These are phyloP conservation scores for Cladophialophora psammophila DNA, from an alignment of 2,329 filamentous ascomycete genomes.

Conservation along the genomic window DNA sequence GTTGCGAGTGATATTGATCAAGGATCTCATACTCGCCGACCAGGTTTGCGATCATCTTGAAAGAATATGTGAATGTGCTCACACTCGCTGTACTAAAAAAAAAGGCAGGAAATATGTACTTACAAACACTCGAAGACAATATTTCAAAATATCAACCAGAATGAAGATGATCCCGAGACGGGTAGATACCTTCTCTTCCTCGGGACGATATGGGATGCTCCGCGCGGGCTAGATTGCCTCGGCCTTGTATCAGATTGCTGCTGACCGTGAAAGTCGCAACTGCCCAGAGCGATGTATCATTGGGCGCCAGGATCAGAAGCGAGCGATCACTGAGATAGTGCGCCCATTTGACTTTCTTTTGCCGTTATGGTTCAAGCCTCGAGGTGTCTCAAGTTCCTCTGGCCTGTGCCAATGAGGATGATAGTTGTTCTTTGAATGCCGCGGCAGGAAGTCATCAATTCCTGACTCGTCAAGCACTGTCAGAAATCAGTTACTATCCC, in stretches of 20 bases:
- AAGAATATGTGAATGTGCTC: neutral
- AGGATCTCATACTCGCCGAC: constrained; percentile 15
- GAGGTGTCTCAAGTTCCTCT: too few species aligned
- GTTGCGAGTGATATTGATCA: constrained; percentile 19
- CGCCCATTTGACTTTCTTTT: too few species aligned
- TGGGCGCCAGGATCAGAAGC: too few species aligned
- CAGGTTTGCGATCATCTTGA: constrained; percentile 20
- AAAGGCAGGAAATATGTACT: neutral
- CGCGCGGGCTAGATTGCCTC: neutral
- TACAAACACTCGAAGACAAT: neutral
- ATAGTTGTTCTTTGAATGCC: neutral
- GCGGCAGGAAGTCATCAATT: neutral
- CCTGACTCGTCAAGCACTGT: constrained; percentile 6
- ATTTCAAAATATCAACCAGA: neutral
- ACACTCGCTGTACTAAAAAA: neutral
- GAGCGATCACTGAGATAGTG: too few species aligned
- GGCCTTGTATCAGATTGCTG: neutral
- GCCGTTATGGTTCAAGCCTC: too few species aligned
- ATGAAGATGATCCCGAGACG: neutral
- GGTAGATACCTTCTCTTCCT: neutral
- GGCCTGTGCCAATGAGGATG: neutral
- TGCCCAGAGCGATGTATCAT: neutral
- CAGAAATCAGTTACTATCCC: constrained; percentile 25
- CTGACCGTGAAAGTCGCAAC: neutral
- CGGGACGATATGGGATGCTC: neutral